These are phyloP conservation scores for Exophiala lecanii-corni DNA, from an alignment of 2,329 filamentous ascomycete genomes.

Conservation along the genomic window DNA sequence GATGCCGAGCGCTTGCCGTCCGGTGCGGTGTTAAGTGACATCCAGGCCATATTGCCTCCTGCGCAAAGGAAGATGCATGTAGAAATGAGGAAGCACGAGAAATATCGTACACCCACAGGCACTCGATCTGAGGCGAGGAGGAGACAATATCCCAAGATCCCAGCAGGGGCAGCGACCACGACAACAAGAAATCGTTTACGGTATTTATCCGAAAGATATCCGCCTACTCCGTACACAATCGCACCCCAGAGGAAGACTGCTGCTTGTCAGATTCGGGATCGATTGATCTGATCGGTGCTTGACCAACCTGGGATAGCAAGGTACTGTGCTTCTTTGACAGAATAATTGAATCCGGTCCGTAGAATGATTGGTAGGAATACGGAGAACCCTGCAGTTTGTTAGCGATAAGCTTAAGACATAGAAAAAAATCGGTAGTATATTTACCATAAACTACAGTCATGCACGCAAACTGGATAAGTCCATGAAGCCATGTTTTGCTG, in stretches of 20 bases:
- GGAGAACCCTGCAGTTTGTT: conserved; percentile 33
- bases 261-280: no score
- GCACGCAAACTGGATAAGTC: conserved; percentile 33
- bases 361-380: conserved; percentile 57
- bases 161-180: conserved; percentile 31
- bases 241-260: conserved; percentile 31
- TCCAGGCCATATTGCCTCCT: conserved; percentile 29
- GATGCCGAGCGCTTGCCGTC: conserved; percentile 31
- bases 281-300: no score
- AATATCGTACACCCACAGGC: conserved; percentile 28
- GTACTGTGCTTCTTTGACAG: conserved; percentile 38
- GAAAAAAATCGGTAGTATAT: no score
- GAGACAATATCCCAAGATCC: conserved; percentile 33
- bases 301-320: conserved; percentile 31
- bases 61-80: conserved; percentile 33
- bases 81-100: conserved; percentile 29
- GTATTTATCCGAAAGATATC: conserved; percentile 29
- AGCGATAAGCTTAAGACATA: neutral
- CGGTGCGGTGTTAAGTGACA: conserved; percentile 30
- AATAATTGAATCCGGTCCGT: conserved; percentile 46
- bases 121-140: conserved; percentile 28
- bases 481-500: conserved; percentile 31
- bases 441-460: conserved; percentile 33
- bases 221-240: conserved; percentile 28
- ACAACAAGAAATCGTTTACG: conserved; percentile 34